Base-by-base conservation (phyloP, 345 rosid species). In the Salix purpurea region DNA sequence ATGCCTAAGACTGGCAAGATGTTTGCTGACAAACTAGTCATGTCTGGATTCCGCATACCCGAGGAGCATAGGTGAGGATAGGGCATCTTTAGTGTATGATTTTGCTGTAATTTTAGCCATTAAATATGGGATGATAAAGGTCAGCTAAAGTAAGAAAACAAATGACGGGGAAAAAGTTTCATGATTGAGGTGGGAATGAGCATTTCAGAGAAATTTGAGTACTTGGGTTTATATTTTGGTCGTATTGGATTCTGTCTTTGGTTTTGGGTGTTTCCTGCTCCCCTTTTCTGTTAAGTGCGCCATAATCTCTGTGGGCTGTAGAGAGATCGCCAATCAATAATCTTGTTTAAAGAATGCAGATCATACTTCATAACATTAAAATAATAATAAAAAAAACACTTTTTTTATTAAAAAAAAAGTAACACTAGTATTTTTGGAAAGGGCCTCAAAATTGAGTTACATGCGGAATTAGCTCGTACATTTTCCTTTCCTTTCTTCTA, bases 1-100 rank as follows among this genome's bases (percentile, higher is more conserved):
- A 94, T 94, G 98, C 97, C 98, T 28, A 94, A 92, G 86, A 90
- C 97, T 0, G 97, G 98, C 68, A 92, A 92, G 88, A 94, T 94
- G 96, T 87, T 91, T 78, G 90, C 91, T 6, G 85, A 90, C 82
- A 91, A 94, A 79, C 72, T 92, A 60, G 91, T 90, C 76, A 80
- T 89, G 88, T 54, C 97, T 42, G 98, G 97, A 54, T 92, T 87
- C 86, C 87, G 78, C 54, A 79, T 94, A 76, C 97, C 97, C 26
- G 86, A 92, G 73, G 94, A 91, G 50, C 92, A 92, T 77, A 86
- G 89, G 87, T 89, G 83, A 87, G 83, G 76, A 13, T 8, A 26
- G 54, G 56, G 76, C 61, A 60, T 71, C n/a, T 44, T 28, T 18
- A 37, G 67, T 68, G 34, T 56, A 48, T 64, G 42, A 42, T 67